These are phyloP conservation scores for Backusella parvicylindrica DNA, from an alignment of 192 early-diverging fungal genomes.

Conservation along the genomic window DNA sequence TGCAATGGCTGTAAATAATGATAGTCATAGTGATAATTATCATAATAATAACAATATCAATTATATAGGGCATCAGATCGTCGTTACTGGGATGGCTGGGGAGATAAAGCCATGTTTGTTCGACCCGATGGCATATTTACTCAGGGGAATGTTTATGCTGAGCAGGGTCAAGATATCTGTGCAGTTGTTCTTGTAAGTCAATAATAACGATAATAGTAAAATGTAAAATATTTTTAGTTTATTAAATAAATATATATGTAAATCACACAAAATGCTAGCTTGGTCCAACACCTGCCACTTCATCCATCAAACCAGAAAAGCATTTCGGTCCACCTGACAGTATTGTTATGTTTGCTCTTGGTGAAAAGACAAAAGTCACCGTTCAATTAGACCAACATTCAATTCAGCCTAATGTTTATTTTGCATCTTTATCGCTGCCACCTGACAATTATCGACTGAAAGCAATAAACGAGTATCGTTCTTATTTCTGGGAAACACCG, in stretches of 20 bases:
- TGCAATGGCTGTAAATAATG: constrained; percentile 6
- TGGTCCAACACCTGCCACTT: constrained; percentile 23
- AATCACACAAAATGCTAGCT: constrained; percentile 4
- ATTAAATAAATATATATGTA: too few species aligned
- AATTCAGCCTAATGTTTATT: constrained; percentile 18
- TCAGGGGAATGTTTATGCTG: constrained; percentile 2
- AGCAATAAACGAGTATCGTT: constrained; percentile 21
- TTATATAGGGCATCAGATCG: constrained; percentile 12
- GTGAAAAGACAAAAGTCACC: constrained; percentile 6
- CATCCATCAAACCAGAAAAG: constrained; percentile 7
- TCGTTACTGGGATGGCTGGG: constrained; percentile 25
- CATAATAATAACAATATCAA: background rate
- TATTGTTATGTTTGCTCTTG: constrained; percentile 17
- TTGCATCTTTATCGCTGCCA: constrained; percentile 15
- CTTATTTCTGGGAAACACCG: constrained; percentile 30
- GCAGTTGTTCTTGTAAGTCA: constrained; percentile 27
- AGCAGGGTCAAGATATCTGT: constrained; percentile 15
- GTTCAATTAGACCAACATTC: constrained; percentile 26
- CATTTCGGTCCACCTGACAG: constrained; percentile 25
- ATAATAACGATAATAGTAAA: too few species aligned
- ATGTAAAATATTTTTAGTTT: too few species aligned
- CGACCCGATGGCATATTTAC: constrained; percentile 21
- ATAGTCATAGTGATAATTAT: background rate
- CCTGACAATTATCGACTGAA: constrained; percentile 23
- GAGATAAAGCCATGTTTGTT: constrained; percentile 22